Evolutionary conservation across 768 basidiomycete genomes (phyloP).

Genomic region (Psilocybe tampanensis): DNA sequence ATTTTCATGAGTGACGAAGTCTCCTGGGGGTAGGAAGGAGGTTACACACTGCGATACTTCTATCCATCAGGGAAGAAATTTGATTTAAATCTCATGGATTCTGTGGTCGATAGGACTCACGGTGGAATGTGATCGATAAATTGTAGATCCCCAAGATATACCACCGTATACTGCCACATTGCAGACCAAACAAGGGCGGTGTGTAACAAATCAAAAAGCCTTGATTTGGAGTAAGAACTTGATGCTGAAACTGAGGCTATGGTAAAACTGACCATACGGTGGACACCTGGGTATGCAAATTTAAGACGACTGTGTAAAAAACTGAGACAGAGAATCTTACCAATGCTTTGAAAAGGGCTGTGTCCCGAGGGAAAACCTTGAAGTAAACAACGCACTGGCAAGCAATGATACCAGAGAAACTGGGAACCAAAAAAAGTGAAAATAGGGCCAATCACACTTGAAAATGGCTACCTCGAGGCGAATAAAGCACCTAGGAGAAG

Average conservation of each 20-base stretch:
- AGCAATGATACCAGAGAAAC: slow-evolving; percentile 33
- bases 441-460: neutral
- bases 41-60: slow-evolving; percentile 23
- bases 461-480: slow-evolving; percentile 32
- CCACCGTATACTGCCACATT: slow-evolving; percentile 41
- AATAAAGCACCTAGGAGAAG: slow-evolving; percentile 38
- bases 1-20: neutral
- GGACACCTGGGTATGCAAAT: slow-evolving; percentile 15
- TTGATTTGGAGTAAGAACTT: slow-evolving; percentile 8
- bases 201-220: slow-evolving; percentile 41
- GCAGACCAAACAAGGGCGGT: slow-evolving; percentile 38
- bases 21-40: neutral
- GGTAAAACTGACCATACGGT: slow-evolving; percentile 7
- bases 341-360: slow-evolving; percentile 25
- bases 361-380: slow-evolving; percentile 34
- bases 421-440: neutral
- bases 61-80: neutral
- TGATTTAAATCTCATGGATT: neutral
- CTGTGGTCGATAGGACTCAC: slow-evolving; percentile 20
- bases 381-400: slow-evolving; percentile 36
- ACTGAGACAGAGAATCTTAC: slow-evolving; percentile 13
- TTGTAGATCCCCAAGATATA: slow-evolving; percentile 26
- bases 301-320: slow-evolving; percentile 11
- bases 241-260: neutral
- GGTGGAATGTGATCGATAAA: slow-evolving; percentile 36